Evolutionary conservation across 495 filamentous ascomycete genomes (phyloP).

Genomic region (Lepidopterella palustris): DNA sequence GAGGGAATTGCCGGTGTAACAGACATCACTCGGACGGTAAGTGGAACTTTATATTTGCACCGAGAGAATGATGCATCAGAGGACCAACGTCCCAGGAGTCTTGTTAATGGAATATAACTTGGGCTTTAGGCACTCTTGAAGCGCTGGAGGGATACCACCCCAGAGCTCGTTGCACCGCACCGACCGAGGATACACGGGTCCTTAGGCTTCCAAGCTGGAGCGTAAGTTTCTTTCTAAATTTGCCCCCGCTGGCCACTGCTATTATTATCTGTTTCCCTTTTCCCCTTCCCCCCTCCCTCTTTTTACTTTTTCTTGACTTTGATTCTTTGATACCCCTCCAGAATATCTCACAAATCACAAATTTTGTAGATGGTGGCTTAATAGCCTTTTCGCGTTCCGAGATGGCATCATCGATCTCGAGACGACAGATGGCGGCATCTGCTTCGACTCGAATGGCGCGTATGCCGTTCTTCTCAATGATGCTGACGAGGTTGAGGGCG

Average conservation of each 20-base stretch:
- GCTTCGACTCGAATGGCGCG: conserved; percentile 29
- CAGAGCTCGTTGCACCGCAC: conserved; percentile 9
- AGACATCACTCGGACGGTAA: conserved; percentile 27
- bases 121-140: conserved; percentile 15
- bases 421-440: conserved; percentile 28
- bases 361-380: conserved; percentile 37
- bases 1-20: conserved; percentile 27
- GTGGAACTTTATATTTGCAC: not conserved
- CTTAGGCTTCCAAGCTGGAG: conserved; percentile 35
- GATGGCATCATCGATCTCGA: conserved; percentile 36
- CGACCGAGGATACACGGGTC: conserved; percentile 19
- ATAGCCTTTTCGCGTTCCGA: conserved; percentile 33
- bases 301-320: not conserved
- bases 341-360: not conserved
- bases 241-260: too few relatives aligned
- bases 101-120: not conserved
- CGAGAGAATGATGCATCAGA: not conserved
- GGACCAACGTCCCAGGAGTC: not conserved
- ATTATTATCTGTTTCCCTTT: not conserved
- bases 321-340: not conserved
- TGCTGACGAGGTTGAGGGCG: conserved; percentile 26
- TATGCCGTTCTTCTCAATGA: conserved; percentile 36
- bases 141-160: conserved; percentile 16
- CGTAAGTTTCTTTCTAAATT: conserved; percentile 24
- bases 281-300: not conserved